Conservation (phyloP, 106 monocot genomes). For the Dendrobium huoshanense region DNA sequence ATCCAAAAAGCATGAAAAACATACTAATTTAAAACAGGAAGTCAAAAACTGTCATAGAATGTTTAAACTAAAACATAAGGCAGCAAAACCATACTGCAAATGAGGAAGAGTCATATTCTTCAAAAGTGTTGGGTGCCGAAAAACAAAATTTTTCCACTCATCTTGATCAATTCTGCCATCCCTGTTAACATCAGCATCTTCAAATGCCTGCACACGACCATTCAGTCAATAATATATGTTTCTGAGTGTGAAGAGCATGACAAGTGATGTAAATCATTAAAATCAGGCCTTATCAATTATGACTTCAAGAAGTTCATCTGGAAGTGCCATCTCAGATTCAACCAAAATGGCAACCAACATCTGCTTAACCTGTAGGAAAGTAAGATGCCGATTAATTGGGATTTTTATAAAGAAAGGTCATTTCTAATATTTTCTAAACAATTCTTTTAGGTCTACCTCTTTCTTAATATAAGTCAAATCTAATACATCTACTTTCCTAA, state of each 20-base stretch:
- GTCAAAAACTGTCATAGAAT: too few species aligned
- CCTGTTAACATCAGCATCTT: conserved; percentile 68
- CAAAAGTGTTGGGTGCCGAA: conserved; percentile 56
- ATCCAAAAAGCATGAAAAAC: too few species aligned
- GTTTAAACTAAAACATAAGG: too few species aligned
- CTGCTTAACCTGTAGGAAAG: conserved; percentile 50
- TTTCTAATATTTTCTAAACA: too few species aligned
- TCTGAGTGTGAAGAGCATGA: not conserved
- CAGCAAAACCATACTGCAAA: conserved; percentile 37
- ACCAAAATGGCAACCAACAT: conserved; percentile 71
- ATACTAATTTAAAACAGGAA: too few species aligned
- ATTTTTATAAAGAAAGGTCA: too few species aligned
- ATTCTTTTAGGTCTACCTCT: too few species aligned
- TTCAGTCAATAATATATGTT: not conserved
- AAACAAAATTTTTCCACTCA: conserved; percentile 76
- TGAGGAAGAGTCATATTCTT: conserved; percentile 92
- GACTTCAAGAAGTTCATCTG: conserved; percentile 59
- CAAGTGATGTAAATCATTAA: not conserved
- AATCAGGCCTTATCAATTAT: conserved; percentile 66
- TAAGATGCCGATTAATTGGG: too few species aligned
- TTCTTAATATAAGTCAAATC: too few species aligned
- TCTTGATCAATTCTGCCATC: conserved; percentile 78
- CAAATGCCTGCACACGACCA: conserved; percentile 62
- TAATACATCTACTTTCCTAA: too few species aligned
- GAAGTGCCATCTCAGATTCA: conserved; percentile 54